Percentiles rank a stretch among this genome's conserved stretches.
phyloP scores from a whole-genome alignment of 352 stramenopile species.

The Phytophthora palmivora region DNA sequence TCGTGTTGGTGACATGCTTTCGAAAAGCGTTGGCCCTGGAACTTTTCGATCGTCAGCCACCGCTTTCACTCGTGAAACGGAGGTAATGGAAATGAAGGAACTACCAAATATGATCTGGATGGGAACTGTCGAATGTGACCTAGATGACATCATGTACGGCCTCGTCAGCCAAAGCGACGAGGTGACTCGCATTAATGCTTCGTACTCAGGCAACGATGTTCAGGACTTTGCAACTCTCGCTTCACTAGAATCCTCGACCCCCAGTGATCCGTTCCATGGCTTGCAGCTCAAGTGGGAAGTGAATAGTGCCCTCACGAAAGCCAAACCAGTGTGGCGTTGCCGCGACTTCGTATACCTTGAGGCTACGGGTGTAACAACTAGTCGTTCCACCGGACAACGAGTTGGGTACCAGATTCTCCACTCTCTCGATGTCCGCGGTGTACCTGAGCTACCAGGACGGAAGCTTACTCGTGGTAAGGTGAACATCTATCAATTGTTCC shows the following conservation, averaged over 20 bases:
- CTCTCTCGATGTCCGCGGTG: slow-evolving; percentile 49
- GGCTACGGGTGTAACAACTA: slow-evolving; percentile 40
- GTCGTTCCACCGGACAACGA: slow-evolving; percentile 24
- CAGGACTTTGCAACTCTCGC: slow-evolving; percentile 39
- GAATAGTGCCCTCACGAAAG: slow-evolving; percentile 23
- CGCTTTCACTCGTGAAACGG: slow-evolving; percentile 1
- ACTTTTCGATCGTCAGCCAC: slow-evolving; percentile 7
- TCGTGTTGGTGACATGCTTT: slow-evolving; percentile 22
- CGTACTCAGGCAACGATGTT: slow-evolving; percentile 34
- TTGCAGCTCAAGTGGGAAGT: slow-evolving; percentile 45
- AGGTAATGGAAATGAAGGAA: slow-evolving; percentile 15
- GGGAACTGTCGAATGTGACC: slow-evolving; percentile 33
- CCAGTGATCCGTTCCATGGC: slow-evolving; percentile 33
- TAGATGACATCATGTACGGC: slow-evolving; percentile 49
- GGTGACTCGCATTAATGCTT: slow-evolving; percentile 37
- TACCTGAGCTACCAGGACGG: slow-evolving; percentile 36
- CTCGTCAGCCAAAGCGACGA: slow-evolving; percentile 40
- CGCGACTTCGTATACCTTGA: slow-evolving; percentile 64
- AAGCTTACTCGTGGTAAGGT: slow-evolving; percentile 41
- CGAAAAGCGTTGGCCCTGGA: slow-evolving; percentile 17
- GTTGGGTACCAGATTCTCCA: slow-evolving; percentile 62
- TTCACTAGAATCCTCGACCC: slow-evolving; percentile 21
- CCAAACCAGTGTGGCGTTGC: slow-evolving; percentile 36
- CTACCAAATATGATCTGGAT: slow-evolving; percentile 39
- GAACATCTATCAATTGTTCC: slow-evolving; percentile 41